Evolutionary conservation across 805 yeast genomes (phyloP).

Genomic region (Lachancea thermotolerans): DNA sequence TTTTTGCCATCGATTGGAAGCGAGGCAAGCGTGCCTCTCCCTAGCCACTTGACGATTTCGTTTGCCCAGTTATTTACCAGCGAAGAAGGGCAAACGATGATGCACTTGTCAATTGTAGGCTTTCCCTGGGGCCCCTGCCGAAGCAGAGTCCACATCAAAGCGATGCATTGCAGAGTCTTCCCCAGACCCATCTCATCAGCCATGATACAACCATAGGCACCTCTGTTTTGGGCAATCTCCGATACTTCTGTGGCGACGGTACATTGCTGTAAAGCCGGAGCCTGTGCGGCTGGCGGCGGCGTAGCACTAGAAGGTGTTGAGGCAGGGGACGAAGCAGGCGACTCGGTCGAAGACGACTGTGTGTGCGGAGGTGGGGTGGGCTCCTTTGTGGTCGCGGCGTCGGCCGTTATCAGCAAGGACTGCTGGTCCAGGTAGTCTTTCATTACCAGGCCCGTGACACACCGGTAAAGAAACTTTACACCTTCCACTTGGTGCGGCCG

Average conservation of each 20-base stretch:
- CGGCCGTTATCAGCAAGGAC: conserved; percentile 1
- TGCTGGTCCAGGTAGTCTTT: conserved; percentile 29
- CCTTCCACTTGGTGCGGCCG: conserved; percentile 98
- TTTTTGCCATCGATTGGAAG: conserved; percentile 89
- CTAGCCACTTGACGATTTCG: conserved; percentile 91
- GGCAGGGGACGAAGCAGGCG: no score
- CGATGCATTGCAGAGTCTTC: conserved; percentile 81
- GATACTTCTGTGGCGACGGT: background rate
- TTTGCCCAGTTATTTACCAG: conserved; percentile 96
- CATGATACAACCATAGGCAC: conserved; percentile 95
- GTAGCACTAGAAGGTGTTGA: background rate
- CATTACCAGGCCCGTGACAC: conserved; percentile 76
- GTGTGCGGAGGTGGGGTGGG: conserved; percentile 1
- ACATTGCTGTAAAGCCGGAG: background rate
- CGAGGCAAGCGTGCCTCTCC: conserved; percentile 82
- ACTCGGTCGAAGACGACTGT: no score
- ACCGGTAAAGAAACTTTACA: conserved; percentile 80
- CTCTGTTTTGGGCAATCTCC: conserved; percentile 39
- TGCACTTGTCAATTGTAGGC: conserved; percentile 78
- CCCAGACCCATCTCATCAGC: conserved; percentile 98
- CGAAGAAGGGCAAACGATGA: conserved; percentile 93
- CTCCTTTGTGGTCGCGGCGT: conserved; percentile 1
- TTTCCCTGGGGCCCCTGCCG: conserved; percentile 80
- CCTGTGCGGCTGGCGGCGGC: background rate
- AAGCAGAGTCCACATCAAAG: conserved; percentile 87